Percentiles rank a stretch among this genome's conserved stretches.
Evolutionary conservation across 2,329 filamentous ascomycete species (phyloP).

Genomic region (Torrubiella hemipterigena): DNA sequence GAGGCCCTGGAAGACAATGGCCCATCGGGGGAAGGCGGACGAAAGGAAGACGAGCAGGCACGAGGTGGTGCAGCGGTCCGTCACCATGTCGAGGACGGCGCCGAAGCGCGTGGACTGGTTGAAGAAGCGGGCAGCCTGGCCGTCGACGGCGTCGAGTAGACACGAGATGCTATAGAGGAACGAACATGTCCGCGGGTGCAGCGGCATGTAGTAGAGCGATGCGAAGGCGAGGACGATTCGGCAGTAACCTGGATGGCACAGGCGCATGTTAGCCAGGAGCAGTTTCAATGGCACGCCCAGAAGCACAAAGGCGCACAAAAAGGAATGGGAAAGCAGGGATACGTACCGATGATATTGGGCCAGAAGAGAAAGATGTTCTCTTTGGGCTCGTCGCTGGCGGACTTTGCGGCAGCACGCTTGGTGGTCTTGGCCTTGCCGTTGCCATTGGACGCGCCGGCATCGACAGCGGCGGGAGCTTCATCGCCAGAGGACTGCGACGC

Average conservation of each 20-base stretch:
- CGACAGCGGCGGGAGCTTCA: neutral
- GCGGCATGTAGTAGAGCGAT: slow-evolving; percentile 97
- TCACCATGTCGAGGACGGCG: slow-evolving; percentile 97
- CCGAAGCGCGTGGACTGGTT: slow-evolving; percentile 93
- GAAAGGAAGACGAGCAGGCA: slow-evolving; percentile 91
- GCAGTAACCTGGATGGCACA: slow-evolving; percentile 47
- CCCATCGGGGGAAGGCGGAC: slow-evolving; percentile 88
- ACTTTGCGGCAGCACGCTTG: slow-evolving; percentile 17
- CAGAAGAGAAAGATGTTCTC: slow-evolving; percentile 78
- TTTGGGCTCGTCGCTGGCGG: slow-evolving; percentile 23
- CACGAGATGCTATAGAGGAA: slow-evolving; percentile 88
- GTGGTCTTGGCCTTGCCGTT: slow-evolving; percentile 30
- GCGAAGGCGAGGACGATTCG: slow-evolving; percentile 74
- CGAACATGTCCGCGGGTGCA: slow-evolving; percentile 92
- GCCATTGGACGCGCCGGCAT: slow-evolving; percentile 21
- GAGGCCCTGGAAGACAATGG: slow-evolving; percentile 85
- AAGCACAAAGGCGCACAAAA: neutral
- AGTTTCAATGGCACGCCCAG: neutral
- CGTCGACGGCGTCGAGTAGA: slow-evolving; percentile 88
- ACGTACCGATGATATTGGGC: slow-evolving; percentile 69
- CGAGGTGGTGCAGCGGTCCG: slow-evolving; percentile 90
- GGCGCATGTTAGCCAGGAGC: slow-evolving; percentile 7
- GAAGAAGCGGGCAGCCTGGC: slow-evolving; percentile 68
- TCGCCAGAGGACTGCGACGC: slow-evolving; percentile 4
- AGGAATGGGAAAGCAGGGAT: neutral